A percentile compares a stretch with the other conserved stretches of the same genome.
phyloP scores from a whole-genome alignment of 306 rosid genomes.

The Acacia crassicarpa region DNA sequence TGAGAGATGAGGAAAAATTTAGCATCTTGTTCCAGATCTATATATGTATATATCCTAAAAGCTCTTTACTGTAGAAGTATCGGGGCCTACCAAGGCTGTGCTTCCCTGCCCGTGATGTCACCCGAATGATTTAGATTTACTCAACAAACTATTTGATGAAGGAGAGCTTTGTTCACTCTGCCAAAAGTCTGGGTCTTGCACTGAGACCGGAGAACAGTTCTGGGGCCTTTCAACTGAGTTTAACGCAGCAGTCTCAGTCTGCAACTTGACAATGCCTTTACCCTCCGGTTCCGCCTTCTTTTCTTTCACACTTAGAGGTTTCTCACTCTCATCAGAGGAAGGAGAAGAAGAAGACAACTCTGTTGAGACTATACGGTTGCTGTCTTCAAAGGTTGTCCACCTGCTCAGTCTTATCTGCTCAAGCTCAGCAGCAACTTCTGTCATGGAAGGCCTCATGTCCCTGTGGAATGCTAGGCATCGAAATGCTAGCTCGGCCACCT shows the following conservation, averaged over 20 bases:
- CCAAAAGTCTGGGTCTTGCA: slow-evolving; percentile 75
- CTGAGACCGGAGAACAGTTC: slow-evolving; percentile 60
- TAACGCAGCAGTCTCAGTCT: slow-evolving; percentile 26
- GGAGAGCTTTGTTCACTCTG: slow-evolving; percentile 81
- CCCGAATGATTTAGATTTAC: slow-evolving; percentile 40
- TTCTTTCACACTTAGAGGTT: slow-evolving; percentile 37
- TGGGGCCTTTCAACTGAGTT: slow-evolving; percentile 39
- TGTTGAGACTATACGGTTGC: slow-evolving; percentile 42
- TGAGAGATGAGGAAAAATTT: no score
- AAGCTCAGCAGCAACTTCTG: slow-evolving; percentile 78
- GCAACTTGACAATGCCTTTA: slow-evolving; percentile 21
- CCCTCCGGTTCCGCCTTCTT: slow-evolving; percentile 35
- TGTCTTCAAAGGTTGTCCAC: slow-evolving; percentile 47
- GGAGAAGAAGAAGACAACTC: slow-evolving; percentile 51
- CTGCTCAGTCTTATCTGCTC: slow-evolving; percentile 54
- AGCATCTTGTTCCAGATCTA: no score
- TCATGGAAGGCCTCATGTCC: slow-evolving; percentile 93
- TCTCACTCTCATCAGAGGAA: slow-evolving; percentile 55
- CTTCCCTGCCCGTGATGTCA: slow-evolving; percentile 21
- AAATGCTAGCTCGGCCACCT: slow-evolving; percentile 86
- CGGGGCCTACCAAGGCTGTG: background rate
- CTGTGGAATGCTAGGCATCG: slow-evolving; percentile 88
- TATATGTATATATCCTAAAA: background rate
- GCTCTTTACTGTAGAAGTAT: background rate
- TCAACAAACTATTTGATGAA: slow-evolving; percentile 66